Percentiles rank a stretch among this genome's conserved stretches.
phyloP scores from a whole-genome alignment of 352 stramenopile genomes.

The Globisporangium orthogonon region DNA sequence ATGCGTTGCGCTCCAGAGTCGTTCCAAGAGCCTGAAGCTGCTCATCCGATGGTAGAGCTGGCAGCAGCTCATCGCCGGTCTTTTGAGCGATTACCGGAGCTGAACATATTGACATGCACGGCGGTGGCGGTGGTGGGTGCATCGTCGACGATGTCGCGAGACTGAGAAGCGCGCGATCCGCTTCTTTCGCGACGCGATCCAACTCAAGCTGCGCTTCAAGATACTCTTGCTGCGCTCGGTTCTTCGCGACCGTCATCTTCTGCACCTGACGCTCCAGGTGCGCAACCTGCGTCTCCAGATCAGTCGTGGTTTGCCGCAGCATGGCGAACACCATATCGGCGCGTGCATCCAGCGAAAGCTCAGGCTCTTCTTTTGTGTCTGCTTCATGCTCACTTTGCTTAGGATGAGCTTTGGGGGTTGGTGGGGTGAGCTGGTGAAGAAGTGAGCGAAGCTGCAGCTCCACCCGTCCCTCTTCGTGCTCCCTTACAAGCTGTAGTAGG shows the following conservation, averaged over 20 bases:
- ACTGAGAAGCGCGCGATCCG: conserved; percentile 26
- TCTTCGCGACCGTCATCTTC: conserved; percentile 14
- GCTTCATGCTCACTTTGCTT: not conserved
- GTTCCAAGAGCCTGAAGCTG: conserved; percentile 11
- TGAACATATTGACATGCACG: conserved; percentile 1
- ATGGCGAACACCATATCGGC: conserved; percentile 22
- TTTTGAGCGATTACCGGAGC: not conserved
- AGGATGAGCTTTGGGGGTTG: not conserved
- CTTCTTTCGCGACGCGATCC: conserved; percentile 21
- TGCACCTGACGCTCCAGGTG: conserved; percentile 21
- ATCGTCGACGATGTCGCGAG: conserved; percentile 16
- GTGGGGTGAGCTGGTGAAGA: not conserved
- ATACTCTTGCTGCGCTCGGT: conserved; percentile 23
- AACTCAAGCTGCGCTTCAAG: conserved; percentile 18
- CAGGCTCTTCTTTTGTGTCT: not conserved
- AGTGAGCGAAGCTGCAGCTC: conserved; percentile 3
- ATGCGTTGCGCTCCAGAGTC: conserved; percentile 15
- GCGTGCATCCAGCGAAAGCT: conserved; percentile 18
- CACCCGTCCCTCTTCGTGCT: conserved; percentile 8
- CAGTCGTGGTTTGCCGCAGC: conserved; percentile 18
- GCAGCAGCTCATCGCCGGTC: conserved; percentile 18
- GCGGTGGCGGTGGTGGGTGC: not conserved
- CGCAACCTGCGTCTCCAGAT: conserved; percentile 22
- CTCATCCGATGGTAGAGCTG: conserved; percentile 14
- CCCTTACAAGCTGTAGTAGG: conserved; percentile 10